These are phyloP conservation scores for Apodospora peruviana DNA, from an alignment of 495 filamentous ascomycete genomes.

Conservation along the genomic window DNA sequence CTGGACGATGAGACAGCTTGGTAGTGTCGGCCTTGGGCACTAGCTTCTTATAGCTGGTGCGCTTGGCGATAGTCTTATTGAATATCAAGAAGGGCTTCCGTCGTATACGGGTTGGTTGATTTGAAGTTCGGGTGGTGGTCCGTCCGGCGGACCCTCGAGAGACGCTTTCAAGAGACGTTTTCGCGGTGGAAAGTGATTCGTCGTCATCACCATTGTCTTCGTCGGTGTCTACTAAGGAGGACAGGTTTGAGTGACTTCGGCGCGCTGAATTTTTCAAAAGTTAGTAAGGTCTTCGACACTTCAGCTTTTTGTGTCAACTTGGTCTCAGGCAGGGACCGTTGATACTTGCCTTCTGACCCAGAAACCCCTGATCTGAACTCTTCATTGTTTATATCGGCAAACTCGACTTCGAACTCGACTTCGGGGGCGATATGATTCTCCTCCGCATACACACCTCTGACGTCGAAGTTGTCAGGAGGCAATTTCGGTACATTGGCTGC, in stretches of 20 bases:
- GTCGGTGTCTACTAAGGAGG: neutral
- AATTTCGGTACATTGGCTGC: neutral
- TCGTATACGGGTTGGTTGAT: neutral
- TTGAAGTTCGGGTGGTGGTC: neutral
- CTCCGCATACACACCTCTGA: too few relatives aligned
- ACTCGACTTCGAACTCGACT: neutral
- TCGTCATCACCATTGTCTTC: neutral
- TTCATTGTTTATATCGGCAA: too few relatives aligned
- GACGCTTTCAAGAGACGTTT: neutral
- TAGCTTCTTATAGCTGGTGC: neutral
- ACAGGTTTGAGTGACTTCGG: neutral
- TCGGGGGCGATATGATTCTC: neutral
- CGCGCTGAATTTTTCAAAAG: neutral
- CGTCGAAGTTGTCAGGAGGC: too few relatives aligned
- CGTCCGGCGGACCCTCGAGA: neutral
- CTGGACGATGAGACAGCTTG: neutral
- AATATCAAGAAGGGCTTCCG: neutral
- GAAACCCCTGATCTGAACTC: too few relatives aligned
- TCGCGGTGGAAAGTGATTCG: neutral
- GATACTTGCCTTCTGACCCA: too few relatives aligned
- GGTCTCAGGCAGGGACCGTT: too few relatives aligned
- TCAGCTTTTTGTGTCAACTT: too few relatives aligned
- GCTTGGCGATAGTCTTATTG: neutral
- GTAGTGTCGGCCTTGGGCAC: neutral
- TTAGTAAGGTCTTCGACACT: too few relatives aligned